Base-by-base conservation (phyloP, 2,329 filamentous ascomycete species). In the Penicillium brasilianum region DNA sequence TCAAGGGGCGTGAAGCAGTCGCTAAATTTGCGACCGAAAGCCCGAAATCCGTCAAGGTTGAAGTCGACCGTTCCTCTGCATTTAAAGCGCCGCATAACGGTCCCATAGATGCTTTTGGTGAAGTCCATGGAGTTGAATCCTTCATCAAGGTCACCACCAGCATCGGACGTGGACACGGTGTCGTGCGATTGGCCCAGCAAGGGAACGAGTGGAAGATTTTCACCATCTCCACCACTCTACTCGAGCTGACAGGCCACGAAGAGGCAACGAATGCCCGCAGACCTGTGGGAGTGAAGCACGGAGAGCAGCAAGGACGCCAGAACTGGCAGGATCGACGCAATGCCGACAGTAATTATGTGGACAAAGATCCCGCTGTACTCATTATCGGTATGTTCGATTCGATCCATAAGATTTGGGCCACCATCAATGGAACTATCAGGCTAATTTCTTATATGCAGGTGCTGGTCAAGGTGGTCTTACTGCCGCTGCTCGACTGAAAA, bases 391-490 rank as follows among this genome's bases (percentile, higher is more conserved):
- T 62, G 80, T 73, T 54, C 60, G n/a, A 59, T 20, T 2, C 16
- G 2, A n/a, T n/a, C 49, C 4, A 34, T 44, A 16, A 10, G 11
- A 2, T 25, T 2, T 3, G n/a, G 16, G 25, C 16, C 5, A 28
- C 16, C 10, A 14, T 46, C 7, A 18, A 32, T 18, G 22, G 30
- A 39, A 13, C 5, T 46, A n/a, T 48, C 62, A 39, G 41, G 14
- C 36, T 64, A 51, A 64, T 62, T 44, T 58, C 34, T 22, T 0
- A 8, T 43, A n/a, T 43, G 20, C 41, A 83, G 86, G 86, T 37
- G 85, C 84, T 22, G 87, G 87, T 0, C 87, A 90, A 70, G 82
- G 81, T 4, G 87, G 87, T 0, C 76, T 90, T 3, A 84, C 82
- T 0, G 77, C 79, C 0, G 86, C 84, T 0, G 87, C 85, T 0